Evolutionary conservation across 108 stramenopile species (phyloP).

Genomic region (Cylindrotheca fusiformis): DNA sequence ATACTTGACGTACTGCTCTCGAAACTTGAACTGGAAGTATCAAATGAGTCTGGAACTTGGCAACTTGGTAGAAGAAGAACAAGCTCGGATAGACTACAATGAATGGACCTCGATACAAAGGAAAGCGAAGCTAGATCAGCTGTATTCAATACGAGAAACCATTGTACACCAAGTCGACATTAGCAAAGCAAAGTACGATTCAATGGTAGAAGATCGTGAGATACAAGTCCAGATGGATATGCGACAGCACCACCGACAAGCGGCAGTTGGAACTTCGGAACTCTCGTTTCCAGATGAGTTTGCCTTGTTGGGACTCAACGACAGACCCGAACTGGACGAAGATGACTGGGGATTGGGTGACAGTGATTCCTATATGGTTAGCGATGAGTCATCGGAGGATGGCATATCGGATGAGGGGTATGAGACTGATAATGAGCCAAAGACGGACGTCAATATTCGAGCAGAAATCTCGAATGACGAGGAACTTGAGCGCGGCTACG

Average conservation of each 20-base stretch:
- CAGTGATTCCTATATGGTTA: constrained; percentile 4
- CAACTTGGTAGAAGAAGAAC: constrained; percentile 15
- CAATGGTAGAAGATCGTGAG: constrained; percentile 21
- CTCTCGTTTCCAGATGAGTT: constrained; percentile 36
- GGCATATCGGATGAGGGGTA: not conserved
- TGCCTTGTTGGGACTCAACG: constrained; percentile 20
- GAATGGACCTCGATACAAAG: constrained; percentile 25
- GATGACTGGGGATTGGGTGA: constrained; percentile 26
- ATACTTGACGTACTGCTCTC: constrained; percentile 21
- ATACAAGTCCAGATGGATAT: constrained; percentile 10
- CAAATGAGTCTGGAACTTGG: constrained; percentile 26
- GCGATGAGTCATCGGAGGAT: constrained; percentile 1
- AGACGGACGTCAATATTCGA: not conserved
- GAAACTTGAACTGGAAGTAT: constrained; percentile 30
- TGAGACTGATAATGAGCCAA: not conserved
- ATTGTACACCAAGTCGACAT: constrained; percentile 28
- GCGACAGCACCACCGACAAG: constrained; percentile 12
- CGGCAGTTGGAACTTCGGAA: constrained; percentile 11
- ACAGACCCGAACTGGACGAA: constrained; percentile 14
- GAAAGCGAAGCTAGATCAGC: constrained; percentile 24
- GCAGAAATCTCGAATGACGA: not conserved
- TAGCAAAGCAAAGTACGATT: constrained; percentile 10
- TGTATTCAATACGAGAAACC: constrained; percentile 44
- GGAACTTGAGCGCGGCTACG: not conserved
- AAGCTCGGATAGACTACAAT: constrained; percentile 12